These are phyloP conservation scores for Magnolia changhungtana DNA, from an alignment of 164 flowering plant species.

Conservation along the genomic window DNA sequence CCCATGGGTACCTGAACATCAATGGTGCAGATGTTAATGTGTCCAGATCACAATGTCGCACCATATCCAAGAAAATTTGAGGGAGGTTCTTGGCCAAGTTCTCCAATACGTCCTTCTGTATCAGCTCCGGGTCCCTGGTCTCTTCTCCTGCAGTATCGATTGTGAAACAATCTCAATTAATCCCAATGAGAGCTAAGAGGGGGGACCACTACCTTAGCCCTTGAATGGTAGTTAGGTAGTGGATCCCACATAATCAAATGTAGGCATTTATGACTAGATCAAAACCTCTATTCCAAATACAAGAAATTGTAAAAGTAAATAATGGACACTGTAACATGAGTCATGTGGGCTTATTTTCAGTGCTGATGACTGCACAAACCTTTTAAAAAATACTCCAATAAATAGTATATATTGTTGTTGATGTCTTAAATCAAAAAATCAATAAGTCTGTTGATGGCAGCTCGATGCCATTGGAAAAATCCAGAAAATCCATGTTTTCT, in stretches of 20 bases:
- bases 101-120: conserved; percentile 21
- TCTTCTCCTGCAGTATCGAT: not conserved
- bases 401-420: not conserved
- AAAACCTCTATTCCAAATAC: not conserved
- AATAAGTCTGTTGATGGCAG: too few relatives aligned
- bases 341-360: too few relatives aligned
- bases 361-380: too few relatives aligned
- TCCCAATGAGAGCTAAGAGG: not conserved
- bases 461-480: too few relatives aligned
- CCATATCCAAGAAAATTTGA: conserved; percentile 15
- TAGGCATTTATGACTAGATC: too few relatives aligned
- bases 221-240: too few relatives aligned
- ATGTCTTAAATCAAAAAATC: too few relatives aligned
- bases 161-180: not conserved
- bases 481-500: too few relatives aligned
- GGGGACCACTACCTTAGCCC: not conserved
- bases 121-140: conserved; percentile 13
- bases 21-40: conserved; percentile 29
- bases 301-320: too few relatives aligned
- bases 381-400: not conserved
- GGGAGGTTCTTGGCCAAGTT: conserved; percentile 20
- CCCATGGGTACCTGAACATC: conserved; percentile 38
- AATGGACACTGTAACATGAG: too few relatives aligned
- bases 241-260: not conserved
- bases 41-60: conserved; percentile 17